A percentile compares a stretch with the other conserved stretches of the same genome.
Conservation (phyloP, 306 rosid genomes). For the Carpinus fangiana region DNA sequence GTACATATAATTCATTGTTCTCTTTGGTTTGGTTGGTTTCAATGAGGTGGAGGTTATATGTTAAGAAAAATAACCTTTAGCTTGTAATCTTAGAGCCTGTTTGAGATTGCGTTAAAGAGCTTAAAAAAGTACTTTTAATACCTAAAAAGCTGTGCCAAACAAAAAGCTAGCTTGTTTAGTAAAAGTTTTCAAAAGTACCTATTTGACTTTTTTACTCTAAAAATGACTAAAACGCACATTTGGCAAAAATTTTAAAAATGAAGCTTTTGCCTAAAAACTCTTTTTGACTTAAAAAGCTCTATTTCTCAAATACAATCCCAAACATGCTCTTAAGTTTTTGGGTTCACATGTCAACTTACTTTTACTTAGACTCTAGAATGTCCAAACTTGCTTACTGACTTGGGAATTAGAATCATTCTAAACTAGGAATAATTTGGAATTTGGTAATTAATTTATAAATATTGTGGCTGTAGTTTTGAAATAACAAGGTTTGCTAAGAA, state of each 20-base stretch:
- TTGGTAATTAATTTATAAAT: not conserved
- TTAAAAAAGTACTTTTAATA: too few relatives aligned
- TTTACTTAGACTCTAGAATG: not conserved
- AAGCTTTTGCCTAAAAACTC: too few relatives aligned
- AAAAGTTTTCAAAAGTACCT: too few relatives aligned
- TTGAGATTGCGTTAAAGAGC: too few relatives aligned
- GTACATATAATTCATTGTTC: not conserved
- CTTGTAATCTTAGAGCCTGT: not conserved
- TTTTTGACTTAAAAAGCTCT: too few relatives aligned
- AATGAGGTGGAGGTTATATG: constrained; percentile 11
- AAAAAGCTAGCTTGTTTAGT: too few relatives aligned
- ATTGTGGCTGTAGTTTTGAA: not conserved
- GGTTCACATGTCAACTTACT: not conserved
- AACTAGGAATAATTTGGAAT: not conserved
- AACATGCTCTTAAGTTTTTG: too few relatives aligned
- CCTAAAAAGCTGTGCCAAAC: too few relatives aligned
- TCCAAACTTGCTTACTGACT: not conserved
- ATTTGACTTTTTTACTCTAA: too few relatives aligned
- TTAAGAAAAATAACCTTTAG: not conserved
- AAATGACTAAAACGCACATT: too few relatives aligned
- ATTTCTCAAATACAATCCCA: too few relatives aligned
- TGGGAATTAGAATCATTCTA: not conserved
- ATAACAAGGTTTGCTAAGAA: not conserved
- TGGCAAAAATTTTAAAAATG: too few relatives aligned
- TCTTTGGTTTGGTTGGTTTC: constrained; percentile 1